Percentiles rank a stretch among this genome's conserved stretches.
These are phyloP conservation scores for Acanthamoeba triangularis DNA, from an alignment of 208 protist species.

Conservation along the genomic window DNA sequence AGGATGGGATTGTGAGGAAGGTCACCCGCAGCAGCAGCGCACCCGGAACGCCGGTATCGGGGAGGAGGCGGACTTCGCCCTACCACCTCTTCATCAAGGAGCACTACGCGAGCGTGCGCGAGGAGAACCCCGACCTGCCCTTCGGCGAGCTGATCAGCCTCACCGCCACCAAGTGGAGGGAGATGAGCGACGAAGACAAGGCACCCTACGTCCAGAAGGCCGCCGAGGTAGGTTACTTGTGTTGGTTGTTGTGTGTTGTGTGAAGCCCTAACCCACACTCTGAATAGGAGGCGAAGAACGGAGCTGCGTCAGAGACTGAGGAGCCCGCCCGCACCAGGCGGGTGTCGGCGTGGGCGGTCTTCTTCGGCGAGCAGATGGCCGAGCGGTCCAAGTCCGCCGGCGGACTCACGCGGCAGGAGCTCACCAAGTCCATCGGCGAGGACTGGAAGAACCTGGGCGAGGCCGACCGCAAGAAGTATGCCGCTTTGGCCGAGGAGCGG, in stretches of 20 bases:
- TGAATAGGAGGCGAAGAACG: no score
- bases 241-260: not conserved
- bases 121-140: not conserved
- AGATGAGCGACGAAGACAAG: conserved; percentile 63
- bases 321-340: not conserved
- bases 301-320: not conserved
- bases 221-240: not conserved
- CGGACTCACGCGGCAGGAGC: not conserved
- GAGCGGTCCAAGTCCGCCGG: not conserved
- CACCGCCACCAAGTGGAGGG: conserved; percentile 57
- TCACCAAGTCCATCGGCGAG: not conserved
- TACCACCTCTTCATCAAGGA: conserved; percentile 76
- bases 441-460: conserved; percentile 53
- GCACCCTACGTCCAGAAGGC: conserved; percentile 78
- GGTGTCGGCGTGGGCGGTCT: not conserved
- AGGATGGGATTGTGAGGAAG: not conserved
- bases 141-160: not conserved
- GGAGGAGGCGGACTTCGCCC: conserved; percentile 52
- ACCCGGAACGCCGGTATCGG: not conserved
- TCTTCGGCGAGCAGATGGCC: not conserved
- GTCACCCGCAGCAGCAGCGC: not conserved
- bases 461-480: not conserved
- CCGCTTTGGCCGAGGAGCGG: not conserved
- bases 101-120: conserved; percentile 3
- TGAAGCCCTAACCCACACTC: not conserved